phyloP scores from a whole-genome alignment of 768 basidiomycete genomes.

The Mycena filopes region DNA sequence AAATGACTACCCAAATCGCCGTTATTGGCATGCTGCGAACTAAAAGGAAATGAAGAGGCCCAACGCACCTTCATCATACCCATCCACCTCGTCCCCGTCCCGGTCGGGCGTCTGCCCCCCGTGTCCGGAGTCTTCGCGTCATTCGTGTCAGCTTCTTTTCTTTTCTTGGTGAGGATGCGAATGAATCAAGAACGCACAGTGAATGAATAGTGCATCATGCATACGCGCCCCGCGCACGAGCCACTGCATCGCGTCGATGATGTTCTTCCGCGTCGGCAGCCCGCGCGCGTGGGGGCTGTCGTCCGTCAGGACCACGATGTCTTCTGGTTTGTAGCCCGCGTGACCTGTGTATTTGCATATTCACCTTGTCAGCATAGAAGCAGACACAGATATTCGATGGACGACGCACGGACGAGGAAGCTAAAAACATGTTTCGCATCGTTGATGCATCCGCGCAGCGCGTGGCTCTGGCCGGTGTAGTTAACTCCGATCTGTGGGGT shows the following conservation, averaged over 20 bases:
- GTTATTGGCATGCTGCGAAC: not conserved
- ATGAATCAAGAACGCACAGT: too few species aligned
- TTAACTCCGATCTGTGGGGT: conserved; percentile 79
- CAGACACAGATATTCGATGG: not conserved
- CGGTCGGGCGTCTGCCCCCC: conserved; percentile 90
- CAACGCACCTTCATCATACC: conserved; percentile 77
- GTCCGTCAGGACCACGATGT: conserved; percentile 80
- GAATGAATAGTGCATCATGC: conserved; percentile 83
- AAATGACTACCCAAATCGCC: conserved; percentile 72
- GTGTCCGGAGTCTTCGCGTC: conserved; percentile 82
- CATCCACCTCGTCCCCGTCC: conserved; percentile 84
- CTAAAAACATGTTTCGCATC: conserved; percentile 77
- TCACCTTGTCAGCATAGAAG: too few species aligned
- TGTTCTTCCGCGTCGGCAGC: conserved; percentile 59
- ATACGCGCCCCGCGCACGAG: conserved; percentile 74
- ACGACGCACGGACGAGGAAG: conserved; percentile 68
- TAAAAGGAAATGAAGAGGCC: not conserved
- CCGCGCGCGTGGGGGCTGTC: conserved; percentile 54
- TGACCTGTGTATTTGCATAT: too few species aligned
- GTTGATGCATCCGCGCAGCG: conserved; percentile 82
- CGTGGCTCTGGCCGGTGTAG: conserved; percentile 71
- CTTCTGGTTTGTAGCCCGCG: conserved; percentile 65
- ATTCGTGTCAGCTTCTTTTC: conserved; percentile 12
- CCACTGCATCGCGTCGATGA: conserved; percentile 62
- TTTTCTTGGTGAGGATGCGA: too few species aligned